Conservation (phyloP, 345 rosid genomes). For the Gossypium anomalum region DNA sequence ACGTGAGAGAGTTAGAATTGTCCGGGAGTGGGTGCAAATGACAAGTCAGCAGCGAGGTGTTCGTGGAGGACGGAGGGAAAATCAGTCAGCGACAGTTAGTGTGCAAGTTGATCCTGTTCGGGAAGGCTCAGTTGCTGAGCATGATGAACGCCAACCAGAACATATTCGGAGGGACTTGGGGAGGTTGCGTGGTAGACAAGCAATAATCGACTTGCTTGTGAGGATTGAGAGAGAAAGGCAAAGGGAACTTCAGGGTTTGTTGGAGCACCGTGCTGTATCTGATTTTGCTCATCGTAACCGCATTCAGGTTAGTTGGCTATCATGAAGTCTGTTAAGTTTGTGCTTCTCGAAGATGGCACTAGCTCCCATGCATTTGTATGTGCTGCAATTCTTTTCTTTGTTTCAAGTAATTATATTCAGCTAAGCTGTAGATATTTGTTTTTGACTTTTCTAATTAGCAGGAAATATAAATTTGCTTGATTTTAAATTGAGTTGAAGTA, state of each 20-base stretch:
- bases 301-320: slow-evolving; percentile 66
- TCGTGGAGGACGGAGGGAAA: slow-evolving; percentile 59
- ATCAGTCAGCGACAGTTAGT: slow-evolving; percentile 40
- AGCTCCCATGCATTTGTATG: background rate
- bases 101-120: slow-evolving; percentile 46
- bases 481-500: background rate
- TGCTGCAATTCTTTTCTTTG: slow-evolving; percentile 5
- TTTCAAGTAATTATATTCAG: background rate
- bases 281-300: slow-evolving; percentile 99
- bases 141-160: slow-evolving; percentile 75
- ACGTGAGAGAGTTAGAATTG: slow-evolving; percentile 95
- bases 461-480: background rate
- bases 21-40: slow-evolving; percentile 96
- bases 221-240: slow-evolving; percentile 91
- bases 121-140: slow-evolving; percentile 51
- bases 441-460: background rate
- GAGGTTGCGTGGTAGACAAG: slow-evolving; percentile 94
- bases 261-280: slow-evolving; percentile 96
- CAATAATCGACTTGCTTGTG: slow-evolving; percentile 73
- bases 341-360: background rate
- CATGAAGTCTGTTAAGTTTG: slow-evolving; percentile 1
- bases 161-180: slow-evolving; percentile 65
- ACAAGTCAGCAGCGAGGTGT: slow-evolving; percentile 87
- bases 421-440: background rate
- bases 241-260: slow-evolving; percentile 77